Conservation (phyloP, 2,329 filamentous ascomycete species). For the Lachnum nothofagi region DNA sequence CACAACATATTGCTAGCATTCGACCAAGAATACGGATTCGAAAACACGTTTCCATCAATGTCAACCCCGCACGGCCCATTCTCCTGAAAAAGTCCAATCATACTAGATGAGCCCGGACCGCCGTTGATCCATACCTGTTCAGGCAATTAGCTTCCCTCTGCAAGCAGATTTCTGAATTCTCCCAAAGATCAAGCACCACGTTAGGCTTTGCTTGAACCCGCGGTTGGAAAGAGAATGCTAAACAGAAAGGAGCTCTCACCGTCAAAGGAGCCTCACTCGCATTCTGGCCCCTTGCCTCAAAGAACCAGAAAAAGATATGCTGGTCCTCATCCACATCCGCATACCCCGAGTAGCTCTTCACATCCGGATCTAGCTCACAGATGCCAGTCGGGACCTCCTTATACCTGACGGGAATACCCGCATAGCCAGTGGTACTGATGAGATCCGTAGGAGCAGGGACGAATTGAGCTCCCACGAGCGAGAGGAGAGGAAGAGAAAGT, state of each 20-base stretch:
- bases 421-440: conserved; percentile 34
- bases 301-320: conserved; percentile 43
- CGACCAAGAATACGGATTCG: conserved; percentile 57
- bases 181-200: not conserved
- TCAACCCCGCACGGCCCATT: conserved; percentile 44
- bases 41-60: conserved; percentile 36
- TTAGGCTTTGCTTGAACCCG: not conserved
- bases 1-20: conserved; percentile 49
- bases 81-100: conserved; percentile 59
- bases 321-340: conserved; percentile 38
- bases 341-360: conserved; percentile 42
- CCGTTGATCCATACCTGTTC: conserved; percentile 59
- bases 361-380: conserved; percentile 40
- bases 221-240: not conserved
- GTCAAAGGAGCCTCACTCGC: conserved; percentile 46
- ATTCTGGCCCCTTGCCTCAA: conserved; percentile 41
- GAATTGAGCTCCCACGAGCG: conserved; percentile 30
- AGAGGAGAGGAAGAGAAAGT: not conserved
- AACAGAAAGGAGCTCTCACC: conserved; percentile 19
- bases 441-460: conserved; percentile 36
- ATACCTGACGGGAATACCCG: conserved; percentile 41
- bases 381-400: conserved; percentile 44
- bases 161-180: not conserved
- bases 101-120: conserved; percentile 57
- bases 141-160: not conserved